Percentiles rank a stretch among this genome's conserved stretches.
phyloP scores from a whole-genome alignment of 1,284 basidiomycete genomes.

The Cryptococcus hybrid region DNA sequence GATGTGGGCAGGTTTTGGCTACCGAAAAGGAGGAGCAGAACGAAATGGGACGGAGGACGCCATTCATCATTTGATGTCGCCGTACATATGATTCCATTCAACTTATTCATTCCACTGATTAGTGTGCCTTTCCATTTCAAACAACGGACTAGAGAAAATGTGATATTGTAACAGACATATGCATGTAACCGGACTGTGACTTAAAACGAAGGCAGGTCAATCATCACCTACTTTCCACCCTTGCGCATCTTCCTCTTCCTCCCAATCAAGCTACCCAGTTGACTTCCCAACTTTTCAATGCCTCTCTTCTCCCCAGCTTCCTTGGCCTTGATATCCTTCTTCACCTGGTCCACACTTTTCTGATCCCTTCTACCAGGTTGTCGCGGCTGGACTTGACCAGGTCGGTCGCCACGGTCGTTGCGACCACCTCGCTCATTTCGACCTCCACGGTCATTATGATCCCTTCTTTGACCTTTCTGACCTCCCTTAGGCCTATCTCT shows the following conservation, averaged over 20 bases:
- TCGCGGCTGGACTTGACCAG: background rate
- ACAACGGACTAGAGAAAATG: background rate
- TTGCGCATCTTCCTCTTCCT: slow-evolving; percentile 48
- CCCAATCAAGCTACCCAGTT: slow-evolving; percentile 50
- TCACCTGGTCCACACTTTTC: background rate
- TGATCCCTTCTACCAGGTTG: background rate
- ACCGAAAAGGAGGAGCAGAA: too few relatives aligned
- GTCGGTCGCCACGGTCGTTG: background rate
- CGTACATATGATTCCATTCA: too few relatives aligned
- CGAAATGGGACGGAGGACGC: too few relatives aligned
- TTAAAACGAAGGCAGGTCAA: background rate
- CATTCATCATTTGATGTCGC: too few relatives aligned
- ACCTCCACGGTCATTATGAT: background rate
- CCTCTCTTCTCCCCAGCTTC: slow-evolving; percentile 33
- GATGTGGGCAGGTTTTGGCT: too few relatives aligned
- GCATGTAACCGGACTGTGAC: background rate
- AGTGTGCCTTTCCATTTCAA: too few relatives aligned
- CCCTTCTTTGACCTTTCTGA: background rate
- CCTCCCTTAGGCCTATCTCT: background rate
- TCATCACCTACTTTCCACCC: slow-evolving; percentile 27
- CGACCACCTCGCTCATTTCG: background rate
- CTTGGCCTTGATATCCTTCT: background rate
- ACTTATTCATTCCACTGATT: too few relatives aligned
- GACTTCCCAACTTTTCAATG: slow-evolving; percentile 42
- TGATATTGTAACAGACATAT: background rate